Percentiles rank a stretch among this genome's conserved stretches.
phyloP scores from a whole-genome alignment of 2,329 filamentous ascomycete genomes.

The Cladosporium halotolerans region DNA sequence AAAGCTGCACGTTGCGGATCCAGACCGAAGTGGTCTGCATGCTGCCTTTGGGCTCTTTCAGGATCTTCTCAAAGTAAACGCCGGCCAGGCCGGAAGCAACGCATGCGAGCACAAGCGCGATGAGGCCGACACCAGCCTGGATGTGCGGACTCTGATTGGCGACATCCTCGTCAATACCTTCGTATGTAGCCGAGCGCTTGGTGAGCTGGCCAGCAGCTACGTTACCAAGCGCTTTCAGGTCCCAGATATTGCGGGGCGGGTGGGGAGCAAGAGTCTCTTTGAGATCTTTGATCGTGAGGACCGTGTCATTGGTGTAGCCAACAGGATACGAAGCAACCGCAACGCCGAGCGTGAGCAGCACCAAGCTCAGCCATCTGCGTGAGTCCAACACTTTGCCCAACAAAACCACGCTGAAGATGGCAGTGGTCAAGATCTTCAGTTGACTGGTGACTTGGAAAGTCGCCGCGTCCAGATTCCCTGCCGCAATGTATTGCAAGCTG shows the following conservation, averaged over 20 bases:
- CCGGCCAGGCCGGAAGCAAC: conserved; percentile 77
- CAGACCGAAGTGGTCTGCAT: conserved; percentile 70
- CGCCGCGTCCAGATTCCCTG: conserved; percentile 84
- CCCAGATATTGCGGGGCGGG: conserved; percentile 73
- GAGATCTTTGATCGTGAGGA: conserved; percentile 54
- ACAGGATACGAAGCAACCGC: conserved; percentile 50
- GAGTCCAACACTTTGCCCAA: conserved; percentile 63
- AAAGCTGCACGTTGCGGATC: conserved; percentile 91
- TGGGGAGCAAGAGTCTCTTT: conserved; percentile 55
- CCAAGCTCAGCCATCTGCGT: conserved; percentile 72
- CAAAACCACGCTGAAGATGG: conserved; percentile 76
- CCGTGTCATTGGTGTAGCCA: conserved; percentile 40
- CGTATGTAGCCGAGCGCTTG: conserved; percentile 79
- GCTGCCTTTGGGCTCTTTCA: conserved; percentile 63
- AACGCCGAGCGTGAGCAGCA: conserved; percentile 75
- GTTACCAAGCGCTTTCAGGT: conserved; percentile 61
- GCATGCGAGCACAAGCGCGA: conserved; percentile 72
- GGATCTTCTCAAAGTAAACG: conserved; percentile 82
- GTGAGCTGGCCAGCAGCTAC: conserved; percentile 44
- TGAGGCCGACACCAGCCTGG: conserved; percentile 72
- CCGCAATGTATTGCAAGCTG: conserved; percentile 83
- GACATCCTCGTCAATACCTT: conserved; percentile 69
- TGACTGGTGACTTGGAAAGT: conserved; percentile 93
- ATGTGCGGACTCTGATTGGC: conserved; percentile 51
- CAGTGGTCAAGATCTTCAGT: conserved; percentile 86